Base-by-base conservation (phyloP, 129 eudicot genomes). In the Ambrosia trifida region DNA sequence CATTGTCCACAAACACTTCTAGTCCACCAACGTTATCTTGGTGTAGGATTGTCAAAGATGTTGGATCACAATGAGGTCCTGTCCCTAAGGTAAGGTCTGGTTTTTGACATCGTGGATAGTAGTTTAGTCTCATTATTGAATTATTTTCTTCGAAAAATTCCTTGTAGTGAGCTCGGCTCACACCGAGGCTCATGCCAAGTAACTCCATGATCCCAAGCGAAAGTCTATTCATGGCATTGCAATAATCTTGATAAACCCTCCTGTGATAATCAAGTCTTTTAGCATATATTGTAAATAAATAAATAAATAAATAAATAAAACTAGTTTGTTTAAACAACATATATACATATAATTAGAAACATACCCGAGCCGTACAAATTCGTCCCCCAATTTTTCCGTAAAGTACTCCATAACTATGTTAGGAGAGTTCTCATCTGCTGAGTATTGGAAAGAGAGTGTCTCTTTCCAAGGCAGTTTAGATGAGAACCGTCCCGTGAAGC, bases 61-160 rank as follows among this genome's bases (percentile, higher is more conserved):
- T 91, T 12, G 97, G 97, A 69, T 91, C 97, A 43, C 96, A 88
- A 72, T 91, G 97, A 66, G 97, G 97, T 14, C 97, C 97, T 3
- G 97, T 91, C 19, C 97, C 97, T 57, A 91, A 69, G 13, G 97
- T 84, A 16, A 80, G 87, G 19, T 83, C 88, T 2, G 97, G 96
- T 70, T 84, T 85, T 56, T 76, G 86, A 71, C 97, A 91, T 32
- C 89, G 84, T 38, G 96, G 97, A 36, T 91, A 91, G 64, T 89
- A 91, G 74, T 91, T 91, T 31, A 89, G 73, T 53, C 97, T 80
- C 92, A 91, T 79, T 58, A 91, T 82, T 2, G 97, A 91, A 44
- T 84, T 84, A 53, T 81, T 85, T 40, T 78, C 97, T 68, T 84
- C 78, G 32, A 82, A 91, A 57, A 88, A 91, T 1, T 91, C 83